Percentiles rank a stretch among this genome's conserved stretches.
Evolutionary conservation across 768 basidiomycete genomes (phyloP).

Genomic region (Mycena polygramma): DNA sequence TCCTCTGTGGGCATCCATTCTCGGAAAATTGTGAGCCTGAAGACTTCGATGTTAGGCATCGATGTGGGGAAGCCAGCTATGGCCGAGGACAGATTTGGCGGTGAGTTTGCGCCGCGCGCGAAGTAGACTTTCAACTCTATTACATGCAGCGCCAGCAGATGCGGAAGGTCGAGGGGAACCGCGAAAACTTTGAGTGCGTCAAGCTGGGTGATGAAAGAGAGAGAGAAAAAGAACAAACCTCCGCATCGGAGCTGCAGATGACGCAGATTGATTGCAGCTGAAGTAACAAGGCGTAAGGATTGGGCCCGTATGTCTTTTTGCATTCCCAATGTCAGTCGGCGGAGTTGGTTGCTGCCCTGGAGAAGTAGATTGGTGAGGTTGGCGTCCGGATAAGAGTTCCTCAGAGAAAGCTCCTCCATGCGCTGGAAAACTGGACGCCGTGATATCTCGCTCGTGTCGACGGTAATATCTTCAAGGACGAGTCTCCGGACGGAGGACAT

Average conservation of each 20-base stretch:
- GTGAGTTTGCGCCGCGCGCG: neutral
- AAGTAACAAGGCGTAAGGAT: neutral
- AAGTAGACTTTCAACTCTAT: constrained; percentile 1
- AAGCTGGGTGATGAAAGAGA: too few relatives aligned
- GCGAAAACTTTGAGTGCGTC: neutral
- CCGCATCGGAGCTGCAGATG: constrained; percentile 6
- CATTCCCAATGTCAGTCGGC: neutral
- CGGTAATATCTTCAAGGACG: neutral
- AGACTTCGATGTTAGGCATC: neutral
- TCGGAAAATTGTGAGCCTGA: neutral
- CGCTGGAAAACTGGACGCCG: too few relatives aligned
- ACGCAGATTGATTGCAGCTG: neutral
- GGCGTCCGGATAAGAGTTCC: neutral
- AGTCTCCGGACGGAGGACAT: neutral
- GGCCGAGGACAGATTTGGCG: neutral
- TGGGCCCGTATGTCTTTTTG: neutral
- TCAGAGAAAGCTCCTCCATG: neutral
- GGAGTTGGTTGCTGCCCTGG: neutral
- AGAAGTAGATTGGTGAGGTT: neutral
- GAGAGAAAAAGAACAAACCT: neutral
- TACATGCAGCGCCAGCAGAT: neutral
- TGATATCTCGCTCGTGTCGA: neutral
- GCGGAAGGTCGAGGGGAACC: neutral
- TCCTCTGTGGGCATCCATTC: too few relatives aligned
- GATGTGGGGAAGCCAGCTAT: neutral